Base-by-base conservation (phyloP, 2,329 filamentous ascomycete species). In the Aspergillus pseudoglaucus region DNA sequence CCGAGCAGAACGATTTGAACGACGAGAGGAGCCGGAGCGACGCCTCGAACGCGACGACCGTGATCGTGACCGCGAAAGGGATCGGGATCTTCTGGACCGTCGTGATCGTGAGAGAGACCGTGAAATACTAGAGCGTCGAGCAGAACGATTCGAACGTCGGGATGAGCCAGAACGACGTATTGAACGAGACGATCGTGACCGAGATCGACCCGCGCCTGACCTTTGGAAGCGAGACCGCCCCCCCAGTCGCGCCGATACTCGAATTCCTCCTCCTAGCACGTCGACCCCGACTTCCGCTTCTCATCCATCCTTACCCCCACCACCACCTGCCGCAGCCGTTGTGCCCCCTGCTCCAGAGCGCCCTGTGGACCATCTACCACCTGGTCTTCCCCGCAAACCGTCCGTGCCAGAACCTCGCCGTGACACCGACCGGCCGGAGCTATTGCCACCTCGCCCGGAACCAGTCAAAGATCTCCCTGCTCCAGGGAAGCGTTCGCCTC, bases 221-320 rank as follows among this genome's bases (percentile, higher is more conserved):
- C 48, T 54, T 8, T 69, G 67, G 66, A 73, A 69, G 49, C 64
- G 69, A 45, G 70, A 74, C 44, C 65, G 58, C 10, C 66, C 66
- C 6, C 64, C 63, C 6, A 65, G 57, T 47, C 63, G 62, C 32
- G 53, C 58, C 35, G 60, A 66, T 30, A 62, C 44, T 43, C 59
- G 64, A 17, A 55, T 61, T 12, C 50, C 60, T 6, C 62, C 60
- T 46, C 54, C 53, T 32, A 30, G 25, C 10, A 30, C 10, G 25
- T 56, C 61, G 12, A 55, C 59, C 10, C 48, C 51, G 1, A 51
- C 52, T 15, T 51, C 63, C 17, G 47, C 50, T 9, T 33, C 54
- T 18, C 47, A 50, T 39, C 22, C 38, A 23, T 48, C 47, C 18
- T 50, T 46, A 17, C 22, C 51, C 6, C 18, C 50, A 1, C 46